Evolutionary conservation across 345 rosid species (phyloP).

Genomic region (Gossypium longicalyx): DNA sequence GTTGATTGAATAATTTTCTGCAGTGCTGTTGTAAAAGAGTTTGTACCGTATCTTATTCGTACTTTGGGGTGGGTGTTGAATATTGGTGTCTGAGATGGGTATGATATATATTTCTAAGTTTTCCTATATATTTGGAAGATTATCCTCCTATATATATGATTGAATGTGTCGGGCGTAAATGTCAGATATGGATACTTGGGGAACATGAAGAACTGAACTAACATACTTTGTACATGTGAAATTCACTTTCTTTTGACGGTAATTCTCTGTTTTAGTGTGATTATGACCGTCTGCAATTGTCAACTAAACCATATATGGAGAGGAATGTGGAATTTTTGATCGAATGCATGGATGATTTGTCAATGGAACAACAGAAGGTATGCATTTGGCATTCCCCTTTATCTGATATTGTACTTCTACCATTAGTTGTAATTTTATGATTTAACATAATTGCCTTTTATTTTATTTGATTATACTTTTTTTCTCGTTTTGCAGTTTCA

Average conservation of each 20-base stretch:
- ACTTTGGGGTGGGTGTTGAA: neutral
- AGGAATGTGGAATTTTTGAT: constrained; percentile 91
- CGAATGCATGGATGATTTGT: constrained; percentile 96
- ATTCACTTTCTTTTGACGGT: neutral
- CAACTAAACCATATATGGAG: constrained; percentile 76
- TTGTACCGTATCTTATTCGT: neutral
- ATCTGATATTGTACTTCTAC: neutral
- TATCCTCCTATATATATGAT: neutral
- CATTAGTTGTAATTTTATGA: neutral
- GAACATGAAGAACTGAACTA: neutral
- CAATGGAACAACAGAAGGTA: constrained; percentile 92
- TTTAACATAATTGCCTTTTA: neutral
- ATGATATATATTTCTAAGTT: no score
- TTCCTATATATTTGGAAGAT: neutral
- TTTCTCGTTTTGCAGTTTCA: constrained; percentile 55
- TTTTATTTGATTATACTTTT: constrained; percentile 3
- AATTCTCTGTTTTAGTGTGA: constrained; percentile 57
- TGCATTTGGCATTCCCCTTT: constrained; percentile 9
- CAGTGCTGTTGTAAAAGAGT: neutral
- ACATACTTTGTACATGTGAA: neutral
- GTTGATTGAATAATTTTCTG: neutral
- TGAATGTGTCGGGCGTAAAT: neutral
- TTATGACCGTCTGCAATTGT: constrained; percentile 81
- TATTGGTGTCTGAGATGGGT: neutral
- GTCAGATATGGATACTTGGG: neutral